These are phyloP conservation scores for Ballota nigra DNA, from an alignment of 257 asterid species.

Conservation along the genomic window DNA sequence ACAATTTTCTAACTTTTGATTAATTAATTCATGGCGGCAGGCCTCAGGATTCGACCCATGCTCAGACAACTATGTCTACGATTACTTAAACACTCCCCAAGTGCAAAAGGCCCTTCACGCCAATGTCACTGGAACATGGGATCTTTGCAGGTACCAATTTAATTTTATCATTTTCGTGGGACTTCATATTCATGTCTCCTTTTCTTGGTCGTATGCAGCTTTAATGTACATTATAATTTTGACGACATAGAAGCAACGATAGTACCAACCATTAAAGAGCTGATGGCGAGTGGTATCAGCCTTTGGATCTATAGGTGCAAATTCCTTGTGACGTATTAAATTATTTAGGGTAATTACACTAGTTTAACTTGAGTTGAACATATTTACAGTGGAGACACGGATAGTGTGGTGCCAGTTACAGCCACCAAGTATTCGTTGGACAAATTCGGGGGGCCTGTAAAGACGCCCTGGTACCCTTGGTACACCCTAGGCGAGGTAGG, in stretches of 20 bases:
- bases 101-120: conserved; percentile 59
- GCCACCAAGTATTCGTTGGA: conserved; percentile 44
- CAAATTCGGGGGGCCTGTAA: conserved; percentile 37
- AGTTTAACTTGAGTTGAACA: neutral
- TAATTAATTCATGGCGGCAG: neutral
- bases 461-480: conserved; percentile 62
- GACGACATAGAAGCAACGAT: conserved; percentile 32
- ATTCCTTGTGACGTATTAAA: neutral
- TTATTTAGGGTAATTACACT: no score
- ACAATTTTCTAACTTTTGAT: neutral
- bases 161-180: no score
- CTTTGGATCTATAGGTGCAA: conserved; percentile 48
- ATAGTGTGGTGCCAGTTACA: conserved; percentile 44
- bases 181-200: no score
- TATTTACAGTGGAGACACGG: conserved; percentile 55
- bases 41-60: conserved; percentile 48
- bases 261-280: conserved; percentile 40
- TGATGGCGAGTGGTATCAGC: conserved; percentile 45
- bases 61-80: conserved; percentile 27
- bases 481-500: conserved; percentile 41
- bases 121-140: conserved; percentile 42
- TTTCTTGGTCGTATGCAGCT: no score
- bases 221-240: neutral
- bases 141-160: conserved; percentile 24
- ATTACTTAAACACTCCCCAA: conserved; percentile 39